phyloP scores from a whole-genome alignment of 139 green algal species.

The Volvox reticuliferus region DNA sequence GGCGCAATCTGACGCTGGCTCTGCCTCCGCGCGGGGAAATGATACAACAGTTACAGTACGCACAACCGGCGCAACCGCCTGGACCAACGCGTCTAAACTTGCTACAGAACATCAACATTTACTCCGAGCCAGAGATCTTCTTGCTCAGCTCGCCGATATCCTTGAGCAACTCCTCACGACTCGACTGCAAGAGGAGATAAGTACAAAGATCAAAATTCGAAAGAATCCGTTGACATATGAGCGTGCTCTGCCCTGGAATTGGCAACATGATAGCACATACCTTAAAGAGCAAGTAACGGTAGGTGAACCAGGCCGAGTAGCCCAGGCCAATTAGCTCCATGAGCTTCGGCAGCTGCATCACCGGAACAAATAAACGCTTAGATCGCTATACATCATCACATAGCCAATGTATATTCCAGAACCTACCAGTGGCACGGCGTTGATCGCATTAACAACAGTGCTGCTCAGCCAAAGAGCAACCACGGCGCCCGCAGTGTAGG shows the following conservation, averaged over 20 bases:
- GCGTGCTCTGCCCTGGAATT: too few species aligned
- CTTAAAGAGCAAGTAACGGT: conserved; percentile 99
- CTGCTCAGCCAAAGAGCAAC: conserved; percentile 91
- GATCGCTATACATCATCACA: neutral
- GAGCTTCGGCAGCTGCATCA: conserved; percentile 94
- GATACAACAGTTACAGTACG: neutral
- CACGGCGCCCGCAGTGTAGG: conserved; percentile 89
- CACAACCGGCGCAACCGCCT: neutral
- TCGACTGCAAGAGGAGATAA: conserved; percentile 68
- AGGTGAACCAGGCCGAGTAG: conserved; percentile 98
- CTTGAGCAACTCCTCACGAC: conserved; percentile 93
- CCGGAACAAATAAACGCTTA: neutral
- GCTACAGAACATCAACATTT: neutral
- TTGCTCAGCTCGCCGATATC: conserved; percentile 96
- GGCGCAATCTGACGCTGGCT: conserved; percentile 31
- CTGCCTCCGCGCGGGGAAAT: neutral
- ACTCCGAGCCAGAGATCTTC: conserved; percentile 88
- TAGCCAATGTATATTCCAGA: neutral
- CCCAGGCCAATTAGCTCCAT: conserved; percentile 97
- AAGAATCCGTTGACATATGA: too few species aligned
- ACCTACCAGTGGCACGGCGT: conserved; percentile 92
- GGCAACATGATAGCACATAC: conserved; percentile 63
- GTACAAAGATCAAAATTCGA: too few species aligned
- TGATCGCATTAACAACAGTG: conserved; percentile 93
- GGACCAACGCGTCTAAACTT: neutral